A percentile compares a stretch with the other conserved stretches of the same genome.
Evolutionary conservation across 2,329 filamentous ascomycete genomes (phyloP).

Genomic region (Hypoxylon sp.): DNA sequence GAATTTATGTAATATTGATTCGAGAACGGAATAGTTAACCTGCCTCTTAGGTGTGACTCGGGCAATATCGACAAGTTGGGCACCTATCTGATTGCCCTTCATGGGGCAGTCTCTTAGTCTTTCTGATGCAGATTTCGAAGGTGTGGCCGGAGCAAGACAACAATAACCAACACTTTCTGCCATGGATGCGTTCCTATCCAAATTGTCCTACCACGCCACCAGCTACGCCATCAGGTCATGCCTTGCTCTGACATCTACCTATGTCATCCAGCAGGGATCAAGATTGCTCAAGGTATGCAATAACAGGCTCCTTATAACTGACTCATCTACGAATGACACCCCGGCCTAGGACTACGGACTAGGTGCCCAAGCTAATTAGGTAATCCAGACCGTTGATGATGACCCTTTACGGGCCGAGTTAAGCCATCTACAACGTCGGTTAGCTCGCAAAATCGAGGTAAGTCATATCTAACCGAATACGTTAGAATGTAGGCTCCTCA

Average conservation of each 20-base stretch:
- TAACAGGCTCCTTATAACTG: neutral
- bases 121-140: conserved; percentile 21
- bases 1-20: conserved; percentile 19
- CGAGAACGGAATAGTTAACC: conserved; percentile 8
- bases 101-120: conserved; percentile 30
- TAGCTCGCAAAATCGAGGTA: conserved; percentile 89
- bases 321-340: neutral
- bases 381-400: conserved; percentile 74
- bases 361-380: conserved; percentile 30
- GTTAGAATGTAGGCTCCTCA: conserved; percentile 37
- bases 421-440: conserved; percentile 76
- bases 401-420: conserved; percentile 78
- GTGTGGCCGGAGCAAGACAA: conserved; percentile 8
- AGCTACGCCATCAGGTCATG: conserved; percentile 93
- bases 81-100: conserved; percentile 33
- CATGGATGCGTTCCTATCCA: conserved; percentile 78
- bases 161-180: conserved; percentile 48
- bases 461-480: conserved; percentile 45
- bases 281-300: conserved; percentile 73
- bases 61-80: conserved; percentile 23
- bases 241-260: conserved; percentile 86
- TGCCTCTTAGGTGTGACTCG: conserved; percentile 15
- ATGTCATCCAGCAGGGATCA: conserved; percentile 86
- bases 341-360: neutral
- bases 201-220: conserved; percentile 78